Evolutionary conservation across 192 early-diverging fungal species (phyloP), one percentile per base, ranked within the genome.

Genomic region (Podila epicladia): DNA sequence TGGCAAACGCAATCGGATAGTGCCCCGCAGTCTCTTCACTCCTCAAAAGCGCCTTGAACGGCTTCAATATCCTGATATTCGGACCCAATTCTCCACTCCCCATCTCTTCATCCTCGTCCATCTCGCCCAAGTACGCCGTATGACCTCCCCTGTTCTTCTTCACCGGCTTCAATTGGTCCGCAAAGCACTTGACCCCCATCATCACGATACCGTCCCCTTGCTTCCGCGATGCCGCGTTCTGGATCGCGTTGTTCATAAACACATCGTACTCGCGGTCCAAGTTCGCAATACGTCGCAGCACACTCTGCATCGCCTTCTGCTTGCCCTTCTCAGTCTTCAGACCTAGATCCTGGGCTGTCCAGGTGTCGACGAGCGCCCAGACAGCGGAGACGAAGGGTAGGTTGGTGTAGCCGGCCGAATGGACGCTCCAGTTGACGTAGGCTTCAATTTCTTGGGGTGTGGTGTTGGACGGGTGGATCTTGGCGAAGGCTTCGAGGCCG

Each of bases 401-500:
- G 13, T 91, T 87, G 62, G 92, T 87, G 33, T 87, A 88, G 3
- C 93, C 93, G 67, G 91, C 92, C 69, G 91, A 89, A 38, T 91
- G 90, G 6, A 94, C 82, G 51, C 92, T 92, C 49, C 75, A 72
- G 17, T 83, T 75, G 49, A 96, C 84, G 50, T 89, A 86, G 17
- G 91, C 92, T 58, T 86, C 73, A 26, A 80, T 28, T 20, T 80
- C 70, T 26, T 49, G 41, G 9, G 66, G 45, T 0, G 77, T 69
- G 17, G 70, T 73, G 41, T 53, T 51, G 28, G 67, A 65, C 3
- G 77, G 71, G 51, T 80, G 71, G 48, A 80, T 65, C 62, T 96
- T 95, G 53, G 89, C 74, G 51, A 93, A 92, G 3, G 95, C 92
- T 78, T 99, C 97, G 9, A 99, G 88, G 0, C 97, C 97, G 9